Base-by-base conservation (phyloP, 2,329 filamentous ascomycete species). In the Fusarium gaditjirri region DNA sequence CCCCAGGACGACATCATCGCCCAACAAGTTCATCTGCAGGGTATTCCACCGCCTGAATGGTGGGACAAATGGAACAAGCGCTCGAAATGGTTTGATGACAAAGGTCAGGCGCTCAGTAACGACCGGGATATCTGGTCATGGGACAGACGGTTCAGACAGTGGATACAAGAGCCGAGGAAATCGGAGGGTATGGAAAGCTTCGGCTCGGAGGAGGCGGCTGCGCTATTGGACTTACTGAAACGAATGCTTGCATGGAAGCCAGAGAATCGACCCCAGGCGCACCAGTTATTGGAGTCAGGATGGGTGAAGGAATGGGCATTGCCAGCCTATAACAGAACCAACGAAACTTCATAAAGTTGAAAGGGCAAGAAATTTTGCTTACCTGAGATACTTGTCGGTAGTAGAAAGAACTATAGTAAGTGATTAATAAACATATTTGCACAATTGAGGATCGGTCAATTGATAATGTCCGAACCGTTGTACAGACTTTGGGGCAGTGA, bases 31-130 rank as follows among this genome's bases (percentile, higher is more conserved):
- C 42, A 76, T 17, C 17, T 70, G 10, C 70, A 72, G 8, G 74
- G 75, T 11, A 29, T 36, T 16, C 27, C 70, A 25, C 76, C 74
- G 5, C 25, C 57, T 10, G 65, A 71, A n/a, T 78, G 76, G 74
- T 76, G 71, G 74, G 47, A 53, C 2, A 72, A 58, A 27, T 78
- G 71, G 73, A 61, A 75, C 14, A 46, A 65, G 38, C 61, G 75
- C 8, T 27, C 49, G 4, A 62, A 72, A n/a, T 74, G 64, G 56
- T 78, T 74, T 44, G 69, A 74, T 38, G 61, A 71, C n/a, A 58
- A 33, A 4, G 70, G 75, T 6, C 52, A 39, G 2, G 60, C 75
- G 5, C 57, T 38, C 13, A 59, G 62, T 13, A 69, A 65, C 3
- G 53, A 58, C 10, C 13, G 23, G 39, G 52, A 63, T 19, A 57